These are phyloP conservation scores for Apophysomyces elegans DNA, from an alignment of 371 early-diverging fungal genomes.

Conservation along the genomic window DNA sequence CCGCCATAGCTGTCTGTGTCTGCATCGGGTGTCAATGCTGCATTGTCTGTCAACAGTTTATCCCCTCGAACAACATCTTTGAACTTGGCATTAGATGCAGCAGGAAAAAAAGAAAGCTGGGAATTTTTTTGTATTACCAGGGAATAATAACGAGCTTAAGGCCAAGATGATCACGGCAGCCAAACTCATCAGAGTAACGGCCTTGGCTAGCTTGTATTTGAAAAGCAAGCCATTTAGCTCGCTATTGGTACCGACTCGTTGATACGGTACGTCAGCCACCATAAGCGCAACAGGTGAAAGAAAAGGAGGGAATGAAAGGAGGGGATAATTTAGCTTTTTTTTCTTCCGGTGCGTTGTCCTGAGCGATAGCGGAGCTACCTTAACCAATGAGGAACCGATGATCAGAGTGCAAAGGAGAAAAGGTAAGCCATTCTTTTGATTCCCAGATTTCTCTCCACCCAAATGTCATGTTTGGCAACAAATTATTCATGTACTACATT, in stretches of 20 bases:
- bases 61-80: not conserved
- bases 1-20: slow-evolving; percentile 6
- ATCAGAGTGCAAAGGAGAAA: not conserved
- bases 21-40: not conserved
- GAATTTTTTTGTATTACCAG: slow-evolving; percentile 17
- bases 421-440: not conserved
- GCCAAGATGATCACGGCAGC: slow-evolving; percentile 30
- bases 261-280: slow-evolving; percentile 19
- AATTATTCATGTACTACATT: too few relatives aligned
- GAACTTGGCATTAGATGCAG: not conserved
- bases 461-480: not conserved
- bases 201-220: slow-evolving; percentile 33
- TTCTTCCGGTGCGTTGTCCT: not conserved
- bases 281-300: not conserved
- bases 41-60: not conserved
- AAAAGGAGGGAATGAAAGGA: not conserved
- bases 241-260: slow-evolving; percentile 21
- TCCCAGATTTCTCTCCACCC: not conserved
- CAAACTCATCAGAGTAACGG: slow-evolving; percentile 29
- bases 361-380: not conserved
- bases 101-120: not conserved
- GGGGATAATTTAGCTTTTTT: not conserved
- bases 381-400: not conserved
- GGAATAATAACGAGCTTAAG: slow-evolving; percentile 25
- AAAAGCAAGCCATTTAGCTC: slow-evolving; percentile 24